phyloP scores from a whole-genome alignment of 2,329 filamentous ascomycete species.

The Sporothrix brasiliensis region DNA sequence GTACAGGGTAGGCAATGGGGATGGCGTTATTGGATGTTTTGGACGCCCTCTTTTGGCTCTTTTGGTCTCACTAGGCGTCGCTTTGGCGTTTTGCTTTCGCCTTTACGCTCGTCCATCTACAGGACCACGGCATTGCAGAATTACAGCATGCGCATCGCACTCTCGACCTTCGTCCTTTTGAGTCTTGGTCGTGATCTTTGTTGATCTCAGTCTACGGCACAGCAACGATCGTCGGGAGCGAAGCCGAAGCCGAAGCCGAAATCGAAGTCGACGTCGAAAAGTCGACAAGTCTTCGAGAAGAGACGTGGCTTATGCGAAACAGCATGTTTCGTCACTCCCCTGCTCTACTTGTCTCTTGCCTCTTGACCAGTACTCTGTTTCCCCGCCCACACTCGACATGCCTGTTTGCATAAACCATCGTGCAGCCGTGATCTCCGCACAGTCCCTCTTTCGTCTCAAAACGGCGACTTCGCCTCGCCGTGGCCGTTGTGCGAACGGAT shows the following conservation, averaged over 20 bases:
- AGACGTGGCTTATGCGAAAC: not conserved
- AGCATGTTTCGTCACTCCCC: not conserved
- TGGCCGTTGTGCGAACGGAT: not conserved
- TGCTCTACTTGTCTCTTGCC: not conserved
- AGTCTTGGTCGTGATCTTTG: no score
- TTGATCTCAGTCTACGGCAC: not conserved
- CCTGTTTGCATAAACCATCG: conserved; percentile 10
- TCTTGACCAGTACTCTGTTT: not conserved
- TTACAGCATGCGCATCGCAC: not conserved
- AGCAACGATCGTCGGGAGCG: not conserved
- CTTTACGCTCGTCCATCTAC: no score
- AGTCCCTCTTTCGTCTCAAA: not conserved
- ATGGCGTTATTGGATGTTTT: not conserved
- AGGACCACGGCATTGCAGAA: no score
- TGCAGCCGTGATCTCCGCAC: not conserved
- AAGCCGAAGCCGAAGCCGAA: no score
- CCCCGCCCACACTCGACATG: not conserved
- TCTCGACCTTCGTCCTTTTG: no score
- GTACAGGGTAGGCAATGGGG: no score
- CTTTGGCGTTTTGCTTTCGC: not conserved
- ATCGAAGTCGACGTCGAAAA: not conserved
- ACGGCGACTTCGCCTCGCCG: not conserved
- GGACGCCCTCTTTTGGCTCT: no score
- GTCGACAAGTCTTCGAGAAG: conserved; percentile 7
- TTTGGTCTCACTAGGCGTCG: no score